Evolutionary conservation across 1,284 basidiomycete genomes (phyloP).

Genomic region (Cystobasidium sp.): DNA sequence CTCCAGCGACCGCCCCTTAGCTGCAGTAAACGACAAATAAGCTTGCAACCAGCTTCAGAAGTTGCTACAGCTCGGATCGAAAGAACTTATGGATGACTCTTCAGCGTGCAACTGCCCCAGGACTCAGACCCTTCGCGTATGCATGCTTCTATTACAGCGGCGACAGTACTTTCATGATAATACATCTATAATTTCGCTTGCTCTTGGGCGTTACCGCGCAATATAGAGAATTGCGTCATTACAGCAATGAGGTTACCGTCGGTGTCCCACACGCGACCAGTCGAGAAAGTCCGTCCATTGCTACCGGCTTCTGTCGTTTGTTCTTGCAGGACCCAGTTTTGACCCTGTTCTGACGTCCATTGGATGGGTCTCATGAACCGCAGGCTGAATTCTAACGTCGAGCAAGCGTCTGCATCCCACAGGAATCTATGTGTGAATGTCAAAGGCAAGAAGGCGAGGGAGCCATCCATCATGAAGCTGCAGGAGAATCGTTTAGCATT

Average conservation of each 20-base stretch:
- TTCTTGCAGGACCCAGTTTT: constrained; percentile 43
- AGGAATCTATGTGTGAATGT: constrained; percentile 49
- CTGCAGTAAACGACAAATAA: no score
- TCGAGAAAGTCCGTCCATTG: constrained; percentile 35
- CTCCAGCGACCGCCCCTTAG: no score
- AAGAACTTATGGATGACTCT: no score
- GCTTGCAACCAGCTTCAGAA: no score
- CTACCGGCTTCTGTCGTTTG: constrained; percentile 38
- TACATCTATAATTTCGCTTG: not conserved
- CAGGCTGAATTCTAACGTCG: constrained; percentile 53
- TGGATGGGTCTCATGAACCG: constrained; percentile 46
- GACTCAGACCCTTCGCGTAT: no score
- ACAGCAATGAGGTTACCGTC: constrained; percentile 34
- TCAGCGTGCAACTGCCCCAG: no score
- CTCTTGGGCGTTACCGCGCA: constrained; percentile 22
- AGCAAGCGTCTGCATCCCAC: constrained; percentile 47
- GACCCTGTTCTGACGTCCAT: constrained; percentile 1
- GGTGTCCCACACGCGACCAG: constrained; percentile 32
- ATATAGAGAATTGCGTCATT: constrained; percentile 38
- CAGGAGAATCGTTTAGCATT: constrained; percentile 39
- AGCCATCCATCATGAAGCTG: constrained; percentile 49
- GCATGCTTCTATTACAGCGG: no score
- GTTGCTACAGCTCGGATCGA: no score
- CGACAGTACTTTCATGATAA: no score
- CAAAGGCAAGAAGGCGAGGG: constrained; percentile 52